These are phyloP conservation scores for Blastobotrys attinorum DNA, from an alignment of 805 yeast genomes.

Conservation along the genomic window DNA sequence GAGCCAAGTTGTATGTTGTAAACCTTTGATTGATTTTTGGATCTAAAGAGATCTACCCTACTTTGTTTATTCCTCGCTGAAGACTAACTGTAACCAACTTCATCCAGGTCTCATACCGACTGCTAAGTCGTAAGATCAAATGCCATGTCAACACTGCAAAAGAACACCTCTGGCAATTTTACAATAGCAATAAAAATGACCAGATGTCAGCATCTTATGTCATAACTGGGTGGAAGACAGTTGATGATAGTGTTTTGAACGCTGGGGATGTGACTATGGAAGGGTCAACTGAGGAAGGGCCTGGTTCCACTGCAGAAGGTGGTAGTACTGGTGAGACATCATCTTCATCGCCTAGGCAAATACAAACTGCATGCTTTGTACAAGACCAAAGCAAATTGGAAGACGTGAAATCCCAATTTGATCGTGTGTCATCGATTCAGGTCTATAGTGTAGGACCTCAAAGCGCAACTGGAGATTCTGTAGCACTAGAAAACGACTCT, in stretches of 20 bases:
- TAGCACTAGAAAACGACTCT: not conserved
- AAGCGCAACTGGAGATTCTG: not conserved
- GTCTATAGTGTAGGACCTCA: slow-evolving; percentile 11
- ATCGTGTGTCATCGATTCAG: slow-evolving; percentile 7
- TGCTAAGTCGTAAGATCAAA: slow-evolving; percentile 13
- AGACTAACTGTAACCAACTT: not conserved
- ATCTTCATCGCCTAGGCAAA: too few species aligned
- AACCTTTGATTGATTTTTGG: not conserved
- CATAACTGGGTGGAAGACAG: slow-evolving; percentile 7
- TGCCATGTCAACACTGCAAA: slow-evolving; percentile 17
- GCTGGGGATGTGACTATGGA: not conserved
- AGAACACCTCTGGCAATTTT: slow-evolving; percentile 12
- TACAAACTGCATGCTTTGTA: not conserved
- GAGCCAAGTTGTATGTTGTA: slow-evolving; percentile 4
- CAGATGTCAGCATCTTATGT: slow-evolving; percentile 11
- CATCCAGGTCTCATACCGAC: slow-evolving; percentile 13
- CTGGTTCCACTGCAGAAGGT: not conserved
- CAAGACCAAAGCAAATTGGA: not conserved
- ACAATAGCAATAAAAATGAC: slow-evolving; percentile 9
- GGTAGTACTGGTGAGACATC: too few species aligned
- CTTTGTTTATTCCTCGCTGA: too few species aligned
- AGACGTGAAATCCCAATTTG: slow-evolving; percentile 2
- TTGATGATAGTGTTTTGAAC: not conserved
- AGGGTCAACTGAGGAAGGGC: too few species aligned
- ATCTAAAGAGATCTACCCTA: not conserved